Conservation (phyloP, 1,139 yeast species). For the Lodderomyces oxycetoniae region DNA sequence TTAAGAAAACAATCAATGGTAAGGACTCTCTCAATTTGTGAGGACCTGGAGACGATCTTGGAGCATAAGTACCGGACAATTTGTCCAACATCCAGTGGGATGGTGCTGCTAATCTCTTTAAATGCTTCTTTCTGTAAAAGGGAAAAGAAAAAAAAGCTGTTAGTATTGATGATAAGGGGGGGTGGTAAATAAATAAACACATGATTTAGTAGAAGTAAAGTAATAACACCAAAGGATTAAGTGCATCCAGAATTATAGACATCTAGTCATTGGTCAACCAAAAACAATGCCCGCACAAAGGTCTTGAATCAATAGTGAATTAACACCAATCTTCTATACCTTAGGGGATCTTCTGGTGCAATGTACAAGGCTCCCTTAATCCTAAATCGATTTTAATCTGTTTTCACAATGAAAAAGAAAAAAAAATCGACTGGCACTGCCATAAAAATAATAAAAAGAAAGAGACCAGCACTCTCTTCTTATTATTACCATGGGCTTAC, state of each 20-base stretch:
- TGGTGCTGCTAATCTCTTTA: constrained; percentile 59
- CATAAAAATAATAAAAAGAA: constrained; percentile 6
- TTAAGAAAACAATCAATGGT: constrained; percentile 95
- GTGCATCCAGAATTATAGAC: too few species aligned
- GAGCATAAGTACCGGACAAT: constrained; percentile 98
- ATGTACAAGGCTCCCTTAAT: constrained; percentile 35
- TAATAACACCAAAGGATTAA: too few species aligned
- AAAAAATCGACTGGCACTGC: constrained; percentile 14
- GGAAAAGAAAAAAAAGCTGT: neutral
- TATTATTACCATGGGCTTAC: constrained; percentile 15
- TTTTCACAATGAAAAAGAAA: too few species aligned
- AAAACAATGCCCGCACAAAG: too few species aligned
- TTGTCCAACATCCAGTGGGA: constrained; percentile 99
- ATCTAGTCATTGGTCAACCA: too few species aligned
- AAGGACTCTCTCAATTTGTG: constrained; percentile 99
- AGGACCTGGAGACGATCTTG: constrained; percentile 99
- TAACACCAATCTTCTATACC: too few species aligned
- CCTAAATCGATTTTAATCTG: constrained; percentile 23
- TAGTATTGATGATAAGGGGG: constrained; percentile 4
- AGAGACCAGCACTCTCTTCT: neutral
- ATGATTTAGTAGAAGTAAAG: too few species aligned
- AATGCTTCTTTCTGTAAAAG: constrained; percentile 32
- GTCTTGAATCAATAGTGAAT: too few species aligned
- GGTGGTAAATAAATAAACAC: too few species aligned
- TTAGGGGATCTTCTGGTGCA: too few species aligned